phyloP scores from a whole-genome alignment of 2,329 filamentous ascomycete genomes.

The Penicillium paneum region DNA sequence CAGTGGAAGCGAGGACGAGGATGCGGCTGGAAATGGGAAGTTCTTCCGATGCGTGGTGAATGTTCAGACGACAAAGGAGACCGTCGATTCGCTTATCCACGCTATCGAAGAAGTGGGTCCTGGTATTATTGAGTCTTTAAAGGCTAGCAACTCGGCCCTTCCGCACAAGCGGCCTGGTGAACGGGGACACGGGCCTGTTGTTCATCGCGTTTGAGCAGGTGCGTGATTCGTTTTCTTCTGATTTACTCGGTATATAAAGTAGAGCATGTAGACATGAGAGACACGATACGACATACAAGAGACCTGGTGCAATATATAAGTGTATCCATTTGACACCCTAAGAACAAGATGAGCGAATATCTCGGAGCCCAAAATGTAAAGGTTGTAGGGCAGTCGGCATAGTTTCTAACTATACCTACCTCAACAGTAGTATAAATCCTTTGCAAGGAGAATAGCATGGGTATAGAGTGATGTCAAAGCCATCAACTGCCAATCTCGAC shows the following conservation, averaged over 20 bases:
- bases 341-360: not conserved
- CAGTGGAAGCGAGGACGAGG: slow-evolving; percentile 46
- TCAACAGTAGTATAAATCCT: not conserved
- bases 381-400: not conserved
- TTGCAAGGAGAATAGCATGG: not conserved
- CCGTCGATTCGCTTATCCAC: slow-evolving; percentile 60
- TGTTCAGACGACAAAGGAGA: slow-evolving; percentile 57
- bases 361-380: not conserved
- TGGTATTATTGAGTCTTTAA: slow-evolving; percentile 31
- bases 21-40: slow-evolving; percentile 55
- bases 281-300: slow-evolving; percentile 1
- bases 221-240: not conserved
- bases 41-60: slow-evolving; percentile 71
- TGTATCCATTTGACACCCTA: not conserved
- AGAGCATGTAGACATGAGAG: not conserved
- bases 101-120: slow-evolving; percentile 54
- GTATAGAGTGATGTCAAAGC: not conserved
- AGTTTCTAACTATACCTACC: not conserved
- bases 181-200: slow-evolving; percentile 36
- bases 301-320: not conserved
- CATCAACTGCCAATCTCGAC: slow-evolving; percentile 42
- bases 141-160: slow-evolving; percentile 13
- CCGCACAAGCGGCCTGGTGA: slow-evolving; percentile 30
- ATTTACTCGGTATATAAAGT: slow-evolving; percentile 6
- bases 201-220: slow-evolving; percentile 20